Evolutionary conservation across 306 rosid genomes (phyloP).

Genomic region (Trifolium repens): DNA sequence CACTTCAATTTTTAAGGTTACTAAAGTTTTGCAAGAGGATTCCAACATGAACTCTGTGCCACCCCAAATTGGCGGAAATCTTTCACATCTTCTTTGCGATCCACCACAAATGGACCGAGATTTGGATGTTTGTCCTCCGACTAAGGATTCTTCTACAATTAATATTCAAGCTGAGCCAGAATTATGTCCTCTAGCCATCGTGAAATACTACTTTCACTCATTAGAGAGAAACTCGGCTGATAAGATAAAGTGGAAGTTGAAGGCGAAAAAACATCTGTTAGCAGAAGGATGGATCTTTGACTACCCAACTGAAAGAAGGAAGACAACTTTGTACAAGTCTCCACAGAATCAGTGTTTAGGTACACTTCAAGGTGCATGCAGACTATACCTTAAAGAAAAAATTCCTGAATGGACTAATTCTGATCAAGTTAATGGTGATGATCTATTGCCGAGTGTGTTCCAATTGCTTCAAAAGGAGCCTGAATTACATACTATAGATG

Average conservation of each 20-base stretch:
- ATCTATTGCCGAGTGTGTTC: conserved; percentile 35
- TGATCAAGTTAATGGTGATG: conserved; percentile 32
- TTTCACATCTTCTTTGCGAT: conserved; percentile 32
- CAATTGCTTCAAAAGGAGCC: conserved; percentile 50
- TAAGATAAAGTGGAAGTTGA: conserved; percentile 36
- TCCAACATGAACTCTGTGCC: conserved; percentile 27
- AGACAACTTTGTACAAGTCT: conserved; percentile 50
- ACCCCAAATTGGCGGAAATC: conserved; percentile 29
- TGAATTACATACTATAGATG: conserved; percentile 30
- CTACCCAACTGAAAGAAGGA: conserved; percentile 46
- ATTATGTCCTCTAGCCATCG: conserved; percentile 55
- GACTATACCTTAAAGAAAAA: conserved; percentile 46
- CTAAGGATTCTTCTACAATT: conserved; percentile 23
- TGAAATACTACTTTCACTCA: conserved; percentile 46
- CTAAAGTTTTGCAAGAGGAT: conserved; percentile 37
- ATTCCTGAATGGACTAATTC: conserved; percentile 41
- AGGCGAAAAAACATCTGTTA: conserved; percentile 56
- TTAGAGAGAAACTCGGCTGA: conserved; percentile 16
- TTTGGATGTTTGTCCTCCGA: conserved; percentile 37
- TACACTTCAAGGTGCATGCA: conserved; percentile 64
- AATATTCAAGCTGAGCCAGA: conserved; percentile 38
- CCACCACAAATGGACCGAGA: conserved; percentile 34
- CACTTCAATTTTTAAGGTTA: conserved; percentile 53
- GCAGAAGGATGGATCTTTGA: conserved; percentile 58
- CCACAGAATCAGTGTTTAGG: conserved; percentile 45